Percentiles rank a stretch among this genome's conserved stretches.
Conservation (phyloP, 495 filamentous ascomycete genomes). For the Podospora pseudopauciseta region DNA sequence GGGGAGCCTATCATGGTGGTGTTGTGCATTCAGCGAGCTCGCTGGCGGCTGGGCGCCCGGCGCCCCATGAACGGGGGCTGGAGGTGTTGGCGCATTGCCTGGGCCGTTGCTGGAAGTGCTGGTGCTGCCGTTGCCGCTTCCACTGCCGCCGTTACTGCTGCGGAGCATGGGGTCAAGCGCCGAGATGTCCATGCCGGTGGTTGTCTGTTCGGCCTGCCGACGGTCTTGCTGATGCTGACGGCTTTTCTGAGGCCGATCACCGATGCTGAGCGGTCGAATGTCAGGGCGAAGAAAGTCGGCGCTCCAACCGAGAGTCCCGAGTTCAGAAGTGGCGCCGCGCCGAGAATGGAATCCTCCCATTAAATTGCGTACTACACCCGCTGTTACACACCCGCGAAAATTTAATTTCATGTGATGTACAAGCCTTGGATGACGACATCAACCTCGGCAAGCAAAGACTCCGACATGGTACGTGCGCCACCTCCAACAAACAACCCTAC, state of each 20-base stretch:
- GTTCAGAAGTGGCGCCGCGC: neutral
- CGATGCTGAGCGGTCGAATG: constrained; percentile 17
- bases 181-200: constrained; percentile 6
- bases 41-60: constrained; percentile 1
- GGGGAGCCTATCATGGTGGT: constrained; percentile 8
- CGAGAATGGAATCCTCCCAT: neutral
- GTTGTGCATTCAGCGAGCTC: neutral
- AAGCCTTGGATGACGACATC: neutral
- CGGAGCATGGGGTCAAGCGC: constrained; percentile 15
- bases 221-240: constrained; percentile 18
- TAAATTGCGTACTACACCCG: neutral
- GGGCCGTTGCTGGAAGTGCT: constrained; percentile 6
- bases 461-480: neutral
- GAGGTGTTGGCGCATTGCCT: constrained; percentile 8
- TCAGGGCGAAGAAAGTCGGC: constrained; percentile 13
- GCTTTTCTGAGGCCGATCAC: constrained; percentile 22
- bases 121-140: neutral
- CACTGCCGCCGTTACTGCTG: constrained; percentile 7
- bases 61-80: neutral
- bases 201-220: constrained; percentile 11
- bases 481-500: neutral
- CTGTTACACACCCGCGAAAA: neutral
- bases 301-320: neutral
- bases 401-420: constrained; percentile 16
- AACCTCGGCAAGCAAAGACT: neutral